Percentiles rank a stretch among this genome's conserved stretches.
Conservation (phyloP, 306 rosid genomes). For the Morella rubra region DNA sequence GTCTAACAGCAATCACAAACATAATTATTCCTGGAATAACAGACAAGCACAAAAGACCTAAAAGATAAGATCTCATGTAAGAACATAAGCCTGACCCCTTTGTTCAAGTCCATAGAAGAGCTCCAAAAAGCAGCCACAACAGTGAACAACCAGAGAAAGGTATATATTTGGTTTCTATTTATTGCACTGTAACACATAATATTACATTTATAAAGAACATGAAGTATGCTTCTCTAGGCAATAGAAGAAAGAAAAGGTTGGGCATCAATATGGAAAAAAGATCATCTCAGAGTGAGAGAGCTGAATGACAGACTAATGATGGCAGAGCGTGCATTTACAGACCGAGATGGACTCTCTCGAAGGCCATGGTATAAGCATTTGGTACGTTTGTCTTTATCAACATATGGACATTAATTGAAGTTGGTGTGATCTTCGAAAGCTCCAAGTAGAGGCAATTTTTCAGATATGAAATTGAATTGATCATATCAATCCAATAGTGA, state of each 20-base stretch:
- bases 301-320: slow-evolving; percentile 68
- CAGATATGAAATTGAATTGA: not conserved
- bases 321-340: slow-evolving; percentile 75
- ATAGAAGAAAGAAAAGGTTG: slow-evolving; percentile 44
- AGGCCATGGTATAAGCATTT: slow-evolving; percentile 75
- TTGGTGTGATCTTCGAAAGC: not conserved
- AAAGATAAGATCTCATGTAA: slow-evolving; percentile 38
- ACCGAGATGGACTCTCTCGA: slow-evolving; percentile 63
- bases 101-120: slow-evolving; percentile 53
- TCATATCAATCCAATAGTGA: not conserved
- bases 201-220: not conserved
- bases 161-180: slow-evolving; percentile 21
- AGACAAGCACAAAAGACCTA: slow-evolving; percentile 43
- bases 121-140: slow-evolving; percentile 51
- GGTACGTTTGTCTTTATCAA: slow-evolving; percentile 37
- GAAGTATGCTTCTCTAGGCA: slow-evolving; percentile 39
- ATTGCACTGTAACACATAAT: not conserved
- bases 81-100: slow-evolving; percentile 51
- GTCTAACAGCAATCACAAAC: slow-evolving; percentile 13
- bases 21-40: slow-evolving; percentile 13
- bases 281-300: slow-evolving; percentile 51
- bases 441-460: not conserved
- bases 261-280: slow-evolving; percentile 42
- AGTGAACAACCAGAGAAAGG: slow-evolving; percentile 53
- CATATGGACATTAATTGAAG: not conserved